These are phyloP conservation scores for Lecanicillium sp. DNA, from an alignment of 2,329 filamentous ascomycete genomes.

Conservation along the genomic window DNA sequence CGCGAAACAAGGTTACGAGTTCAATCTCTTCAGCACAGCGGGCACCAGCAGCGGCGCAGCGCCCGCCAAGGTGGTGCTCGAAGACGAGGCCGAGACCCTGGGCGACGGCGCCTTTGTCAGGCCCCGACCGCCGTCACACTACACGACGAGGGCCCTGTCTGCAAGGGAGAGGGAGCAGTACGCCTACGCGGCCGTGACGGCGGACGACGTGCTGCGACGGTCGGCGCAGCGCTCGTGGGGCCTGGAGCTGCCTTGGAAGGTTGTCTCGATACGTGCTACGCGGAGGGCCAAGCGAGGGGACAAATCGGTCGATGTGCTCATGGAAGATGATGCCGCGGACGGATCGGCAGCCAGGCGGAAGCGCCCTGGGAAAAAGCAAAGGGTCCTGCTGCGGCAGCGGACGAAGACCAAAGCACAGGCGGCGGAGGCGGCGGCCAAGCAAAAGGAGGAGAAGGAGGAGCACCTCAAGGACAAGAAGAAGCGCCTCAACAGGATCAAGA, in stretches of 20 bases:
- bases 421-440: slow-evolving; percentile 33
- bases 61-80: slow-evolving; percentile 45
- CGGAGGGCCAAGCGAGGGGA: slow-evolving; percentile 21
- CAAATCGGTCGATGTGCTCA: slow-evolving; percentile 9
- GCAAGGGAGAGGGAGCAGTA: slow-evolving; percentile 34
- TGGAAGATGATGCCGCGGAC: slow-evolving; percentile 17
- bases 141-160: slow-evolving; percentile 37
- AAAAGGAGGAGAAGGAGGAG: slow-evolving; percentile 46
- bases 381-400: slow-evolving; percentile 45
- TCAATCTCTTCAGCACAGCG: slow-evolving; percentile 49
- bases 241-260: slow-evolving; percentile 55
- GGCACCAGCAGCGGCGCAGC: slow-evolving; percentile 21
- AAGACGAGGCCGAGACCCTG: slow-evolving; percentile 32
- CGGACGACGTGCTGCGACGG: slow-evolving; percentile 42
- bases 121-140: slow-evolving; percentile 41
- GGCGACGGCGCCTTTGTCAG: slow-evolving; percentile 32
- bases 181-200: slow-evolving; percentile 42
- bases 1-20: slow-evolving; percentile 33
- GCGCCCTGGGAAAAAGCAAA: slow-evolving; percentile 52
- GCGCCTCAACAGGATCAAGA: slow-evolving; percentile 39
- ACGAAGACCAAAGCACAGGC: slow-evolving; percentile 36
- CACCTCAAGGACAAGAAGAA: slow-evolving; percentile 53
- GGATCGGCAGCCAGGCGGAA: slow-evolving; percentile 28
- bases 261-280: slow-evolving; percentile 38
- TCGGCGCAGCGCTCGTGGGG: slow-evolving; percentile 48